These are phyloP conservation scores for Botryotinia calthae DNA, from an alignment of 2,329 filamentous ascomycete species.

Conservation along the genomic window DNA sequence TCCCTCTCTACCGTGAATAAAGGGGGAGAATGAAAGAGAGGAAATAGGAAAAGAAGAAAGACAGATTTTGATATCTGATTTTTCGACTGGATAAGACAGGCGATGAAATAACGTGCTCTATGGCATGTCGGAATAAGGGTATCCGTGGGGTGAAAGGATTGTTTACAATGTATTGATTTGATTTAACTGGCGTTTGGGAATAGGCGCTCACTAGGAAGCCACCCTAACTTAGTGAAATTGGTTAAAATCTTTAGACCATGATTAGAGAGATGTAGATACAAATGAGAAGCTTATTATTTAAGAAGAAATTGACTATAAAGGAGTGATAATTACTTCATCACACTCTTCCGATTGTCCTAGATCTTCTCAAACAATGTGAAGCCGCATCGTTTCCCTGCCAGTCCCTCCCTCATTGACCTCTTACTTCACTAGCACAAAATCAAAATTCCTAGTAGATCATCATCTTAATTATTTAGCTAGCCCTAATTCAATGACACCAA, in stretches of 20 bases:
- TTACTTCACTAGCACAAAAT: neutral
- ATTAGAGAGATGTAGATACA: neutral
- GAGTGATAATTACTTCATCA: neutral
- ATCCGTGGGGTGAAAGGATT: neutral
- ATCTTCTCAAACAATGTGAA: neutral
- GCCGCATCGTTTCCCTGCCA: neutral
- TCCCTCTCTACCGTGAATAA: neutral
- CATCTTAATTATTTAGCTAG: neutral
- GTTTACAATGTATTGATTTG: neutral
- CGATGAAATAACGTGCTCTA: neutral
- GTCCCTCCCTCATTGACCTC: neutral
- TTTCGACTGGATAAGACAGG: accelerated
- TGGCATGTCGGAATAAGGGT: neutral
- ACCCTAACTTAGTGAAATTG: neutral
- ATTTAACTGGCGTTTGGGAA: neutral
- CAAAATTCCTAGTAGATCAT: neutral
- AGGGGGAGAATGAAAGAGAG: neutral
- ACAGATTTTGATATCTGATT: neutral
- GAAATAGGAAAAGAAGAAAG: neutral
- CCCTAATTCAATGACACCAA: neutral
- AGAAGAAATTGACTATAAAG: neutral
- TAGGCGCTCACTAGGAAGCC: neutral
- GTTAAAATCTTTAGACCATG: neutral
- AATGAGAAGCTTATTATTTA: neutral
- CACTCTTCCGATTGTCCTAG: neutral